phyloP scores from a whole-genome alignment of 805 yeast genomes.

The Yarrowia hollandica region DNA sequence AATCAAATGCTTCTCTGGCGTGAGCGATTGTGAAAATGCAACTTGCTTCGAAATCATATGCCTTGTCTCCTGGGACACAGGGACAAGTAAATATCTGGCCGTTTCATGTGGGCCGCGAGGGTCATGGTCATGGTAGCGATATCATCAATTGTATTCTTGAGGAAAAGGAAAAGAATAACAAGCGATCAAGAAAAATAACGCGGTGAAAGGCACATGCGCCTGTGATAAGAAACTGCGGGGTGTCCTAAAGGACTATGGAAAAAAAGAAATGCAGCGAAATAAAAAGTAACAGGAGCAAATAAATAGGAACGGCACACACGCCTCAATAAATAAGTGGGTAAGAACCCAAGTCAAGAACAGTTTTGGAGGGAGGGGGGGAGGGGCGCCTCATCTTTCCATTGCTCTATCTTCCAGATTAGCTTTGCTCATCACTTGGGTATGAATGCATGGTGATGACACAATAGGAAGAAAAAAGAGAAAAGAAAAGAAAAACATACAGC shows the following conservation, averaged over 20 bases:
- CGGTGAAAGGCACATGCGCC: conserved; percentile 10
- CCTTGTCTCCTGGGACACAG: conserved; percentile 9
- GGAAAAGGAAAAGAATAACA: conserved; percentile 17
- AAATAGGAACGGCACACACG: conserved; percentile 23
- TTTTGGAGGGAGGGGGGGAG: neutral
- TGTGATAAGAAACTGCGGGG: neutral
- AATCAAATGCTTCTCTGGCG: neutral
- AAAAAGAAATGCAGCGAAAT: neutral
- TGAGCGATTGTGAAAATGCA: neutral
- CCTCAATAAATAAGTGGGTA: conserved; percentile 24
- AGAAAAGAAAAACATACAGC: conserved; percentile 1
- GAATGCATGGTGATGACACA: neutral
- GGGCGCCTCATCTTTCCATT: neutral
- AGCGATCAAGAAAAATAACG: conserved; percentile 28
- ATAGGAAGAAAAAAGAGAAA: neutral
- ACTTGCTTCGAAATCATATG: neutral
- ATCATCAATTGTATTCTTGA: conserved; percentile 26
- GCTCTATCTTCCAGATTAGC: neutral
- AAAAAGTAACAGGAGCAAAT: conserved; percentile 2
- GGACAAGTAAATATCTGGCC: neutral
- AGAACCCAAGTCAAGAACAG: neutral
- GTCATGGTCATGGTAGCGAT: conserved; percentile 18
- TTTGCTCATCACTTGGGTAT: neutral
- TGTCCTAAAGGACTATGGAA: conserved; percentile 8
- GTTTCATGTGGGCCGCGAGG: conserved; percentile 1